Base-by-base conservation (phyloP, 2,329 filamentous ascomycete genomes). In the Penicillium sclerotiorum region DNA sequence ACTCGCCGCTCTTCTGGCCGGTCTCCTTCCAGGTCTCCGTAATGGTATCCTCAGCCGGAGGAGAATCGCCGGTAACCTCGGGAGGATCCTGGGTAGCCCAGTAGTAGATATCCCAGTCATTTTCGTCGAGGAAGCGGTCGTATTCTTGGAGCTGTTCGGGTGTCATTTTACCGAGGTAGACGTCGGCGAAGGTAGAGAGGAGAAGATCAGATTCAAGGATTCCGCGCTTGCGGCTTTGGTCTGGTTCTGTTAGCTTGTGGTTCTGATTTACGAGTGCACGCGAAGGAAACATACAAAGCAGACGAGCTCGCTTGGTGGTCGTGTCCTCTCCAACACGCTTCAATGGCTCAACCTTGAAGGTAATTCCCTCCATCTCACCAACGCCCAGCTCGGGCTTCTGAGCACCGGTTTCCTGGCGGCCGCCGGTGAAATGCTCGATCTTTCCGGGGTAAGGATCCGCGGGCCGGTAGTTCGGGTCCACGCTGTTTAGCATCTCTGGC, bases 61-160 rank as follows among this genome's bases (percentile, higher is more conserved):
- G 50, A 22, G 75, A 73, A 51, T 80, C 78, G 58, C 84, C 80
- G 5, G 80, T 78, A 1, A 55, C 63, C 22, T 71, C 66, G 1
- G 67, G 66, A 5, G 86, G 80, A 61, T 90, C 85, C 73, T 99
- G 94, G 13, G 94, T 99, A 3, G 89, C 90, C 94, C 94, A 99
- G 80, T 99, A 99, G 80, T 99, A 99, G 55, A 99, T 96, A 71
- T 99, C 94, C 94, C 94, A 99, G 77, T 99, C 94, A 73, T 99
- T 99, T 76, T 99, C 94, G 73, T 99, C 94, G 49, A 99, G 85
- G 78, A 99, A 95, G 22, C 81, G 77, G 71, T 97, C 93, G 77
- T 94, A 97, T 73, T 95, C 84, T 62, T 82, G 74, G 61, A 97
- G 85, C 67, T 95, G 88, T 43, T 79, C 73, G 5, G 77, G 72